Base-by-base conservation (phyloP, 164 flowering plant species). In the Aristolochia californica region DNA sequence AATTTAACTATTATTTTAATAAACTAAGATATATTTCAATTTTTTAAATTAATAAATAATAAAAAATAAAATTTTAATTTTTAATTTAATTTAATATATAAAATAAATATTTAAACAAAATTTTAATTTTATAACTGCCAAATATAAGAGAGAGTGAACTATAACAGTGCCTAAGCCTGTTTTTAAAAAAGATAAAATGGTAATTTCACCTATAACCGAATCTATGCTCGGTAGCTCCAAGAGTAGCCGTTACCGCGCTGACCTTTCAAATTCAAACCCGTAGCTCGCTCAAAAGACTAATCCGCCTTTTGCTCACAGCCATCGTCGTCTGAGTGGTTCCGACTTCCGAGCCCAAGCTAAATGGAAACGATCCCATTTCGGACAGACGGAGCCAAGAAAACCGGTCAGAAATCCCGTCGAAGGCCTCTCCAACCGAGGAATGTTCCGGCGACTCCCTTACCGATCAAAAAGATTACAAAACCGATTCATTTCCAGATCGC, bases 371-470 rank as follows among this genome's bases (percentile, higher is more conserved):
- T 55, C 34, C 67, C 53, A 52, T 62, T 58, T 54, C 70, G 77
- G 1, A 23, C 48, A 49, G 16, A 63, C 67, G 72, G 57, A 44
- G 61, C 12, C 13, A 72, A 59, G 20, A 71, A 55, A 20, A 66
- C 49, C 53, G 70, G 57, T 28, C 73, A 56, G 34, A 59, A 28
- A 13, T 3, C 54, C 0, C 14, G 15, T 43, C 74, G 95, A 51
- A 79, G 60, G 53, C 88, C 95, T 0, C 78, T 87, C 20, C 80
- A 78, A 34, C 91, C 82, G 15, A 76, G 56, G 70, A 81, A 85
- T 50, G 16, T 23, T 7, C 44, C 13, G 25, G 24, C 43, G 27
- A 18, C 34, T 56, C 57, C 55, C 13, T 49, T 34, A 13, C 45
- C 58, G 56, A 44, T 7, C 20, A 40, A 28, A 12, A 64, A 71